Evolutionary conservation across 2,329 filamentous ascomycete species (phyloP), one percentile per base, ranked within the genome.

Genomic region (Alternaria arborescens): DNA sequence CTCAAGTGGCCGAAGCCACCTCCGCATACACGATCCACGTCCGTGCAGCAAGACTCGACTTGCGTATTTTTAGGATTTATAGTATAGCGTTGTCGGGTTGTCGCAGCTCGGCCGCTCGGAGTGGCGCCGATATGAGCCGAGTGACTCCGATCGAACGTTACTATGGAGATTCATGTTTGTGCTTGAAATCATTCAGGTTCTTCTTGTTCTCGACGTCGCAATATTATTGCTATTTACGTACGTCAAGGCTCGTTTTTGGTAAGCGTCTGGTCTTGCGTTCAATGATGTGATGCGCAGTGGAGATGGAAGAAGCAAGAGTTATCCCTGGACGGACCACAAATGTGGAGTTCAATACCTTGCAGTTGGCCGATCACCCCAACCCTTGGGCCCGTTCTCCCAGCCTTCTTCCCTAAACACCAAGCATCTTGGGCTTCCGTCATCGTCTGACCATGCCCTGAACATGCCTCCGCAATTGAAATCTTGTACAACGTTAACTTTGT

Each of bases 391-490:
- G 40, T 62, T 73, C 18, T 71, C 68, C 58, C 66, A 77, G 5
- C 62, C 51, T 26, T 76, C 73, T 57, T 86, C 83, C 52, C 84
- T 80, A 80, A 88, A 90, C 2, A 90, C 84, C 55, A 85, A 84
- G 72, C 88, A 86, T 24, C 83, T 81, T 18, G 84, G 81, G 59
- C 81, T 80, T 0, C 88, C 90, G 1, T 86, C 73, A 4, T 88
- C 85, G 64, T 91, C 86, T 20, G 91, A 81, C 85, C 90, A 94
- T 0, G 92, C 92, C 20, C 93, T 85, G 73, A 93, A 95, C 91
- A 97, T 94, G 0, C 93, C 93, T 5, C 89, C 91, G 69, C 91
- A 95, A 74, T 97, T 97, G 75, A 89, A 93, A 69, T 94, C 91
- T 75, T 89, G 90, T 16, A 94, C 80, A 6, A 96, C 83, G 52